These are phyloP conservation scores for Cydonia oblonga DNA, from an alignment of 331 rosid genomes.

Conservation along the genomic window DNA sequence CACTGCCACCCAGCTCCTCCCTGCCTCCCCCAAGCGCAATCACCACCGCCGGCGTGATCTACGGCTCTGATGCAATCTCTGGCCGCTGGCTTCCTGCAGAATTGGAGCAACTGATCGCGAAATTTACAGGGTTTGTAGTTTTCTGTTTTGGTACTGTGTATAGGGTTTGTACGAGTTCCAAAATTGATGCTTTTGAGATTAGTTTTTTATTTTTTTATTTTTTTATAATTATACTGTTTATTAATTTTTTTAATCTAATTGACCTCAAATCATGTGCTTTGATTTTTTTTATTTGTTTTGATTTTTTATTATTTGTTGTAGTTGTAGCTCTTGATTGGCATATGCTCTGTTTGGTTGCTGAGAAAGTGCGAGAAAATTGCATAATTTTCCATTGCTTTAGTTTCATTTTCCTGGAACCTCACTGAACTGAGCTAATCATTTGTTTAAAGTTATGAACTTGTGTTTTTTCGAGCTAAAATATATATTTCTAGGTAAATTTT, in stretches of 20 bases:
- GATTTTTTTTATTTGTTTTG: neutral
- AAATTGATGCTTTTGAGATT: neutral
- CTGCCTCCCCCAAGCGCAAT: neutral
- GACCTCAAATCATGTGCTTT: neutral
- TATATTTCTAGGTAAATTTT: neutral
- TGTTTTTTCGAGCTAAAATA: neutral
- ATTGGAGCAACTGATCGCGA: slow-evolving; percentile 6
- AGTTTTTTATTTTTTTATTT: neutral
- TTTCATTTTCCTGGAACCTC: neutral
- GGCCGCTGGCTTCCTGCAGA: neutral
- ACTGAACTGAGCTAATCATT: neutral
- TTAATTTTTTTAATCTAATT: neutral
- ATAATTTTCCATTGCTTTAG: neutral
- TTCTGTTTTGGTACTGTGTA: too few relatives aligned
- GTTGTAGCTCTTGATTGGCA: neutral
- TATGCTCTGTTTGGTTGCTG: neutral
- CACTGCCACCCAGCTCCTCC: neutral
- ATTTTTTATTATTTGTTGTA: neutral
- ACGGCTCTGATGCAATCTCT: neutral
- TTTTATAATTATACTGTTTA: neutral
- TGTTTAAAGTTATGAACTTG: neutral
- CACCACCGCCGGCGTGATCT: neutral
- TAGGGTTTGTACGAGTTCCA: neutral
- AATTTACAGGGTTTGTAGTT: slow-evolving; percentile 2
- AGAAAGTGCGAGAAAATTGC: neutral